Conservation (phyloP, 768 basidiomycete species). For the Trametes villosa region DNA sequence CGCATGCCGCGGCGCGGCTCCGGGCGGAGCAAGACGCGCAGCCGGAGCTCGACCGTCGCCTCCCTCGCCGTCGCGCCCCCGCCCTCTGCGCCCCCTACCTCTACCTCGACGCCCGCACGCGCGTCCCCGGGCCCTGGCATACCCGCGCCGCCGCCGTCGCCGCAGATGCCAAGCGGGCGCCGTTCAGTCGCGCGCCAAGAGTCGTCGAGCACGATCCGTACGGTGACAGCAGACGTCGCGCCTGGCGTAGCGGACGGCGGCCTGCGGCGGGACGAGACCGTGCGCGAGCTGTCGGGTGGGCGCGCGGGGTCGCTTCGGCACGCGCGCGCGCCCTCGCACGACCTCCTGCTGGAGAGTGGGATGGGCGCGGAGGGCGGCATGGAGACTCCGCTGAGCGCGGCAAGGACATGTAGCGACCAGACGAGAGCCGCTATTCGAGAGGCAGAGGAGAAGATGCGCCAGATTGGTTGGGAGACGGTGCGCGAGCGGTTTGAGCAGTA, state of each 20-base stretch:
- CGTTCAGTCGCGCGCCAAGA: constrained; percentile 46
- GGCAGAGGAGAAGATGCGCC: constrained; percentile 55
- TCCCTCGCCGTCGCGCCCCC: constrained; percentile 53
- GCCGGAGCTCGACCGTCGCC: constrained; percentile 71
- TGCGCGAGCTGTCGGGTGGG: constrained; percentile 19
- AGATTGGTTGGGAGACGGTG: constrained; percentile 61
- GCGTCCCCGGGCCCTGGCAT: constrained; percentile 19
- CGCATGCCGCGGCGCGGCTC: constrained; percentile 15
- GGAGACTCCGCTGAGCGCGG: constrained; percentile 19
- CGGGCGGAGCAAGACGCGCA: constrained; percentile 45
- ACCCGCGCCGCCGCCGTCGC: not conserved
- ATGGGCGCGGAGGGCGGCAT: not conserved
- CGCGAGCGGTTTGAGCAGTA: constrained; percentile 61
- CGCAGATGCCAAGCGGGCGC: not conserved
- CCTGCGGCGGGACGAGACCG: constrained; percentile 23
- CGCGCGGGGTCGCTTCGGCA: constrained; percentile 18
- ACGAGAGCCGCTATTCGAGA: constrained; percentile 37
- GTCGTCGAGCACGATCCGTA: constrained; percentile 71
- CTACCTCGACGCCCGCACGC: too few species aligned
- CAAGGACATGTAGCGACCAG: constrained; percentile 17
- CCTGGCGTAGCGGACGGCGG: constrained; percentile 27
- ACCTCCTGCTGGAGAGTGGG: constrained; percentile 26
- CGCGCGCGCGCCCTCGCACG: constrained; percentile 25
- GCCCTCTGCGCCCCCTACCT: too few species aligned
- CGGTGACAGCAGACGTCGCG: constrained; percentile 62